These are phyloP conservation scores for Rhizomucor miehei DNA, from an alignment of 371 early-diverging fungal genomes.

Conservation along the genomic window DNA sequence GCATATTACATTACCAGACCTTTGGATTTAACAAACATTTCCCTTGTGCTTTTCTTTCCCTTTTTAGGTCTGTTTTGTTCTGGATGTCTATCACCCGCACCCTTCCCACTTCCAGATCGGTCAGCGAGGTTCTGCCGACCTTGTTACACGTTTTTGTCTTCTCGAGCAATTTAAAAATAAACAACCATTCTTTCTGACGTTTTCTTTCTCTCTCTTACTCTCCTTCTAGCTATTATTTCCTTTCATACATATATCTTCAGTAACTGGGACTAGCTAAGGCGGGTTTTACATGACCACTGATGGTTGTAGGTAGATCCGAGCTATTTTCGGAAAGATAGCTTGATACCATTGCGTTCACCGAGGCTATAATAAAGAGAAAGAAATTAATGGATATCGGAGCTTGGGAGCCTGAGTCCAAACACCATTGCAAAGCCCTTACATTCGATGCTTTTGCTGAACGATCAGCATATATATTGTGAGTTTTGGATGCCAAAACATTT, in stretches of 20 bases:
- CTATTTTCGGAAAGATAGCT: background rate
- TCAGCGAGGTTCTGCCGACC: conserved; percentile 31
- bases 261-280: no score
- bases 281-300: background rate
- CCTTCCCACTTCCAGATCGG: conserved; percentile 27
- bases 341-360: background rate
- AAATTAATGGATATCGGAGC: no score
- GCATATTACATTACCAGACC: background rate
- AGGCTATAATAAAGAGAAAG: background rate
- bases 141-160: conserved; percentile 8
- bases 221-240: no score
- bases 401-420: no score
- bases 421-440: no score
- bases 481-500: background rate
- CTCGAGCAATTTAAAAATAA: no score
- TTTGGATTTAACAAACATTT: no score
- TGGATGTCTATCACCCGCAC: conserved; percentile 20
- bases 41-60: background rate
- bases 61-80: conserved; percentile 31
- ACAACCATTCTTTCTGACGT: no score
- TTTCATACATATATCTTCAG: no score
- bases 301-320: background rate
- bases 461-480: background rate
- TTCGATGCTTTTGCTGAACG: background rate
- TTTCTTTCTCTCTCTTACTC: no score